A percentile compares a stretch with the other conserved stretches of the same genome.
phyloP scores from a whole-genome alignment of 257 asterid species.

The Osmanthus fragrans region DNA sequence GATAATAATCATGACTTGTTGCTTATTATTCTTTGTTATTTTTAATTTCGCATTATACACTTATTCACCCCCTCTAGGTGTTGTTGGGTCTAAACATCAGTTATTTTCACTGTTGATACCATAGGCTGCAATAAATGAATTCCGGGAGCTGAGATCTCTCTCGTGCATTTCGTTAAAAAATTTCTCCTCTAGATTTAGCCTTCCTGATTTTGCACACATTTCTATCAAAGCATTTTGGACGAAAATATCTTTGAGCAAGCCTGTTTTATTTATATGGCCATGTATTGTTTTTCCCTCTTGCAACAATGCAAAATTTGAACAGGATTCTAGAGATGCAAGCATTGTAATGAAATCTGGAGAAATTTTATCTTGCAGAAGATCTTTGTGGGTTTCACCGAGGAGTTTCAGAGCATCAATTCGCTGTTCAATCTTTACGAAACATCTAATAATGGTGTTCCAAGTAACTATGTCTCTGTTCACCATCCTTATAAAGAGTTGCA shows the following conservation, averaged over 20 bases:
- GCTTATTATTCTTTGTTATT: no score
- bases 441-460: constrained; percentile 50
- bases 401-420: constrained; percentile 31
- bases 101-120: constrained; percentile 34
- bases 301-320: constrained; percentile 37
- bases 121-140: constrained; percentile 46
- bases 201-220: constrained; percentile 51
- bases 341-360: constrained; percentile 45
- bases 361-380: constrained; percentile 14
- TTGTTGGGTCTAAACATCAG: no score
- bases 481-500: no score
- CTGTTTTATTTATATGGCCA: constrained; percentile 34
- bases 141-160: constrained; percentile 45
- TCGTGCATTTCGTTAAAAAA: constrained; percentile 40
- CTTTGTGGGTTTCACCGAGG: constrained; percentile 32
- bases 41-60: no score
- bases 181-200: constrained; percentile 33
- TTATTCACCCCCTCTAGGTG: no score
- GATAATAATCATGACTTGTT: no score
- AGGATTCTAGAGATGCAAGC: constrained; percentile 43
- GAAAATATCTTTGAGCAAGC: constrained; percentile 37
- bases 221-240: constrained; percentile 50
- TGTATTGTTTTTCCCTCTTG: constrained; percentile 37
- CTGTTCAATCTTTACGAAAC: constrained; percentile 40
- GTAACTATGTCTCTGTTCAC: constrained; percentile 38